These are phyloP conservation scores for Neoascochyta sp. DNA, from an alignment of 2,329 filamentous ascomycete genomes.

Conservation along the genomic window DNA sequence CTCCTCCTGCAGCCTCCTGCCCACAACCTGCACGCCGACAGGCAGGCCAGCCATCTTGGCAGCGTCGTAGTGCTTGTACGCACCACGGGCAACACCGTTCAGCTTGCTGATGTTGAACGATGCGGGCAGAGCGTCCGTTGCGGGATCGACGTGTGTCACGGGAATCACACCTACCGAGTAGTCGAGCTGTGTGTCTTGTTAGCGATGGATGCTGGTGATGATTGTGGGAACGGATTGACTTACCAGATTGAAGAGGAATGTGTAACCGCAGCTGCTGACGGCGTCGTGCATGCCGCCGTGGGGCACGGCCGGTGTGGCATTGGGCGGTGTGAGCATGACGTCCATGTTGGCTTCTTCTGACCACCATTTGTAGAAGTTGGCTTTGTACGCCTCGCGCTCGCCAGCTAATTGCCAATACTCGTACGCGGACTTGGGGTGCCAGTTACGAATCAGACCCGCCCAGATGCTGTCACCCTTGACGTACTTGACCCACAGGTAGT, in stretches of 20 bases:
- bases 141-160: conserved; percentile 75
- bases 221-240: conserved; percentile 28
- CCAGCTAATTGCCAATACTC: conserved; percentile 81
- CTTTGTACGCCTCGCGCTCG: conserved; percentile 72
- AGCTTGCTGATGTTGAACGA: conserved; percentile 60
- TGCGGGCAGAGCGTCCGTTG: conserved; percentile 61
- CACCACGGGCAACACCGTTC: conserved; percentile 76
- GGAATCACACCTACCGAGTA: conserved; percentile 81
- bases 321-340: conserved; percentile 77
- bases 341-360: conserved; percentile 63
- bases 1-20: conserved; percentile 76
- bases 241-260: conserved; percentile 86
- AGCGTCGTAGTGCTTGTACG: conserved; percentile 82
- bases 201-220: conserved; percentile 1
- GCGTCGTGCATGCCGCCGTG: conserved; percentile 84
- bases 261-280: conserved; percentile 84
- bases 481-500: conserved; percentile 87
- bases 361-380: conserved; percentile 83
- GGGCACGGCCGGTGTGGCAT: conserved; percentile 84
- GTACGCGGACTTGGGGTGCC: conserved; percentile 67
- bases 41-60: conserved; percentile 81
- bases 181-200: conserved; percentile 58
- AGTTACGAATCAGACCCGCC: conserved; percentile 71
- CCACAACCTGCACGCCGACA: conserved; percentile 80
- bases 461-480: conserved; percentile 70